phyloP scores from a whole-genome alignment of 1,139 yeast species.

The Sugiyamaella japonica region DNA sequence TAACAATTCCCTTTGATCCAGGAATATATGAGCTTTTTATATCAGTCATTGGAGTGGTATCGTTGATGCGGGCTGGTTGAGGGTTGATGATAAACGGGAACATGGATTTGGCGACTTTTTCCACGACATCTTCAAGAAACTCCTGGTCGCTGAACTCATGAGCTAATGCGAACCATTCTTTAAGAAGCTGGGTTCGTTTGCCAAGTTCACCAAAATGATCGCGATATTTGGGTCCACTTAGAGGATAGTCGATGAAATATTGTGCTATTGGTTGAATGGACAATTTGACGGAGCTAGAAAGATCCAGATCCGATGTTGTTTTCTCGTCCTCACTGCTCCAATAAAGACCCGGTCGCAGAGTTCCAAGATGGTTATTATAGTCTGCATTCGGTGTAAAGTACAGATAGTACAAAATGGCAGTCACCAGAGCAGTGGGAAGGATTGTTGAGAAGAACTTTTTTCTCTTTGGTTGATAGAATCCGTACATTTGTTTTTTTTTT shows the following conservation, averaged over 20 bases:
- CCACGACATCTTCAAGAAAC: constrained; percentile 6
- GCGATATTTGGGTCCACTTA: constrained; percentile 11
- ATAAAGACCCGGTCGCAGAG: no score
- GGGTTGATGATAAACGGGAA: constrained; percentile 5
- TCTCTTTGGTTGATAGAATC: neutral
- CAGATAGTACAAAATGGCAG: constrained; percentile 1
- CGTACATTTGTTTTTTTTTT: no score
- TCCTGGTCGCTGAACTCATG: neutral
- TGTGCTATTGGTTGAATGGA: constrained; percentile 8
- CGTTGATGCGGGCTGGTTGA: neutral
- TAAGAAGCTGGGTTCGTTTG: constrained; percentile 7
- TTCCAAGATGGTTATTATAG: neutral
- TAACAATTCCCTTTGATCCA: constrained; percentile 12
- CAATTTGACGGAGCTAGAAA: neutral
- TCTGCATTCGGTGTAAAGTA: constrained; percentile 1
- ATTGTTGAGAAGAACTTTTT: neutral
- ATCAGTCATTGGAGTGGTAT: constrained; percentile 6
- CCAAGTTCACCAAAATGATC: constrained; percentile 13
- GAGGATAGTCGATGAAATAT: constrained; percentile 10
- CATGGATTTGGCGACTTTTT: constrained; percentile 8
- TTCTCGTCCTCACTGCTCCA: no score
- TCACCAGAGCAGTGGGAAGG: neutral
- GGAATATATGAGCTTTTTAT: constrained; percentile 8
- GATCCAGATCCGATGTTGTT: no score
- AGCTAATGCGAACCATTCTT: constrained; percentile 5